Percentiles rank a stretch among this genome's conserved stretches.
Evolutionary conservation across 768 basidiomycete species (phyloP).

Genomic region (Exidia glandulosa): DNA sequence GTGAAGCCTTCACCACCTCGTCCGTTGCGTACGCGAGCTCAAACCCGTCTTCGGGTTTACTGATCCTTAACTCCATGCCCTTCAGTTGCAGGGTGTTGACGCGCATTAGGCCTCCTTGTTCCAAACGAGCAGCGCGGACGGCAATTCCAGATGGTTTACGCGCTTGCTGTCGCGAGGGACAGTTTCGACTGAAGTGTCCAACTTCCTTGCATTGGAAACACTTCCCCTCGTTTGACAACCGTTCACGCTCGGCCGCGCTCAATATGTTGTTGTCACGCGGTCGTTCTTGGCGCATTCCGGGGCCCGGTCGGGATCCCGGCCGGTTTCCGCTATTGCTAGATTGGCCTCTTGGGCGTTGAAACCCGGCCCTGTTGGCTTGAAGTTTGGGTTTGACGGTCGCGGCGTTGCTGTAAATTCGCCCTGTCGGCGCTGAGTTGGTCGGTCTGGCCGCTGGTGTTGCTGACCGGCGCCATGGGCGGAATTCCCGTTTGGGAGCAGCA

Average conservation of each 20-base stretch:
- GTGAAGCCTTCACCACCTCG: not conserved
- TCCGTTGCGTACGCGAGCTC: not conserved
- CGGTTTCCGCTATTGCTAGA: not conserved
- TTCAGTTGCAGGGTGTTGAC: not conserved
- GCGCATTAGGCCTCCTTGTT: not conserved
- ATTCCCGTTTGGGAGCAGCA: not conserved
- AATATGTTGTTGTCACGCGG: no score
- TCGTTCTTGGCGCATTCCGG: not conserved
- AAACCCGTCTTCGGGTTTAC: not conserved
- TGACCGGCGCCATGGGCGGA: not conserved
- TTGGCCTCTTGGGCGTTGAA: no score
- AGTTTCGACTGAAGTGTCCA: constrained; percentile 21
- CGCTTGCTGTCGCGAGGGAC: constrained; percentile 14
- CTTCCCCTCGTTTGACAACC: constrained; percentile 6
- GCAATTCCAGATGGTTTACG: not conserved
- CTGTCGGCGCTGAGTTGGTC: no score
- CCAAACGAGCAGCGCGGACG: not conserved
- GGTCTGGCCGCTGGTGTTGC: no score
- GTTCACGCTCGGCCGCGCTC: not conserved
- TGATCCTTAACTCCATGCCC: not conserved
- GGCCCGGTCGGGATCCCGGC: not conserved
- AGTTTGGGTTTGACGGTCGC: no score
- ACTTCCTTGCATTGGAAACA: constrained; percentile 20
- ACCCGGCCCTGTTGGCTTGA: no score
- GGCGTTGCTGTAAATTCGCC: no score